Evolutionary conservation across 768 basidiomycete species (phyloP).

Genomic region (Nevesoporus exiguus): DNA sequence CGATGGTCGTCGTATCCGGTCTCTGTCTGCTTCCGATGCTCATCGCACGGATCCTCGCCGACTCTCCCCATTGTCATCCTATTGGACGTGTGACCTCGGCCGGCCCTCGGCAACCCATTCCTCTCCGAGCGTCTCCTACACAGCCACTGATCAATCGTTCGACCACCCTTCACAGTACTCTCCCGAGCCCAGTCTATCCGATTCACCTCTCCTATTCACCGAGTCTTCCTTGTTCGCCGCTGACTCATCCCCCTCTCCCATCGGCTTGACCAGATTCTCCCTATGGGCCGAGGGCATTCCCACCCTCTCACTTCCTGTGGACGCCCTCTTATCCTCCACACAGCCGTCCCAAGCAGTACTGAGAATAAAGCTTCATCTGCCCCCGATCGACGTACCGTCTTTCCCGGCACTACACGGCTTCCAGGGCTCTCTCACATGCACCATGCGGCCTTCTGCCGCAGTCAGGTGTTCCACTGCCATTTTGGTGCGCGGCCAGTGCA

Average conservation of each 20-base stretch:
- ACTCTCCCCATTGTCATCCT: slow-evolving; percentile 31
- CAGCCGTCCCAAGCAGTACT: slow-evolving; percentile 45
- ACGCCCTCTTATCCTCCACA: slow-evolving; percentile 44
- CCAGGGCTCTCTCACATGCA: slow-evolving; percentile 52
- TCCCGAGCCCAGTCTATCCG: slow-evolving; percentile 24
- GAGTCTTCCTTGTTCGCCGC: slow-evolving; percentile 27
- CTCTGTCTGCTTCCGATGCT: slow-evolving; percentile 28
- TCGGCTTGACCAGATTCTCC: slow-evolving; percentile 39
- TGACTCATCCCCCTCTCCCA: slow-evolving; percentile 33
- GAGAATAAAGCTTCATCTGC: slow-evolving; percentile 55
- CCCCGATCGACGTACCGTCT: slow-evolving; percentile 49
- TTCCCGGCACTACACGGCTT: slow-evolving; percentile 64
- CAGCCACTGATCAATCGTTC: slow-evolving; percentile 19
- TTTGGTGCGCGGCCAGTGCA: slow-evolving; percentile 47
- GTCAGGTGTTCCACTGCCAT: slow-evolving; percentile 65
- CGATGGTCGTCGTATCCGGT: slow-evolving; percentile 29
- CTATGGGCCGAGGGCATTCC: slow-evolving; percentile 69
- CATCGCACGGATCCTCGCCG: slow-evolving; percentile 31
- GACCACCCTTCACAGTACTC: slow-evolving; percentile 22
- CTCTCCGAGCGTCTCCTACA: slow-evolving; percentile 25
- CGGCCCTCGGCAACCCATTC: slow-evolving; percentile 28
- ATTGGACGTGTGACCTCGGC: slow-evolving; percentile 25
- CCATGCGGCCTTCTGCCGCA: slow-evolving; percentile 47
- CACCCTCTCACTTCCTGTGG: slow-evolving; percentile 57
- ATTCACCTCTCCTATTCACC: slow-evolving; percentile 29